Percentiles rank a stretch among this genome's conserved stretches.
These are phyloP conservation scores for Fusarium nanum DNA, from an alignment of 2,329 filamentous ascomycete genomes.

Conservation along the genomic window DNA sequence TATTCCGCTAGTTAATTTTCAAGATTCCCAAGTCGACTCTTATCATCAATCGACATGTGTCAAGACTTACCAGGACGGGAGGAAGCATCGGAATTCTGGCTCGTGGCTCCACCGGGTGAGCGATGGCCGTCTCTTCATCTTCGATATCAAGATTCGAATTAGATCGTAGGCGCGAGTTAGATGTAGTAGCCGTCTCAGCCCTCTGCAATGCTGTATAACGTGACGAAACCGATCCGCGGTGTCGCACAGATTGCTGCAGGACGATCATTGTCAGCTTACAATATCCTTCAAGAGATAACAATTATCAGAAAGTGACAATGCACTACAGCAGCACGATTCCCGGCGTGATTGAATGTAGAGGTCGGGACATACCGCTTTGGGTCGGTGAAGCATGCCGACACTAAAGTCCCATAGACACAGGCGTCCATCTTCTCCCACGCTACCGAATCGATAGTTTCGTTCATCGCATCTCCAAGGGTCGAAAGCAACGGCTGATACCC, in stretches of 20 bases:
- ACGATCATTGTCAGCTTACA: slow-evolving; percentile 25
- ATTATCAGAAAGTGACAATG: neutral
- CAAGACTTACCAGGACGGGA: slow-evolving; percentile 80
- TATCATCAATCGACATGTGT: neutral
- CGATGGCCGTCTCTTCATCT: slow-evolving; percentile 69
- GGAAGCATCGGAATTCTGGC: slow-evolving; percentile 86
- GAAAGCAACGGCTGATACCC: slow-evolving; percentile 93
- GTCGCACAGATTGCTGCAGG: slow-evolving; percentile 44
- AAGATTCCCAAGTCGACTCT: slow-evolving; percentile 1
- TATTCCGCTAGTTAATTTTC: slow-evolving; percentile 51
- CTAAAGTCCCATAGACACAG: slow-evolving; percentile 97
- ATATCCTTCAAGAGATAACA: neutral
- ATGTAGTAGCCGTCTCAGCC: slow-evolving; percentile 71
- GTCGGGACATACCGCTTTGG: slow-evolving; percentile 75
- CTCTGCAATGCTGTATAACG: slow-evolving; percentile 62
- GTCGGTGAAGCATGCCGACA: slow-evolving; percentile 93
- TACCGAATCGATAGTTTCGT: slow-evolving; percentile 93
- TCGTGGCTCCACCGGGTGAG: slow-evolving; percentile 87
- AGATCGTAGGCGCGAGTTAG: slow-evolving; percentile 71
- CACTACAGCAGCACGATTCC: neutral
- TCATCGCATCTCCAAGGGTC: slow-evolving; percentile 98
- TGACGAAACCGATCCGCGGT: slow-evolving; percentile 66
- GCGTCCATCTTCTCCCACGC: slow-evolving; percentile 92
- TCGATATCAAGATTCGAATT: slow-evolving; percentile 72
- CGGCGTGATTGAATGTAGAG: neutral